Evolutionary conservation across 352 stramenopile species (phyloP), one percentile per base, ranked within the genome.

Genomic region (Pythium diclinum): DNA sequence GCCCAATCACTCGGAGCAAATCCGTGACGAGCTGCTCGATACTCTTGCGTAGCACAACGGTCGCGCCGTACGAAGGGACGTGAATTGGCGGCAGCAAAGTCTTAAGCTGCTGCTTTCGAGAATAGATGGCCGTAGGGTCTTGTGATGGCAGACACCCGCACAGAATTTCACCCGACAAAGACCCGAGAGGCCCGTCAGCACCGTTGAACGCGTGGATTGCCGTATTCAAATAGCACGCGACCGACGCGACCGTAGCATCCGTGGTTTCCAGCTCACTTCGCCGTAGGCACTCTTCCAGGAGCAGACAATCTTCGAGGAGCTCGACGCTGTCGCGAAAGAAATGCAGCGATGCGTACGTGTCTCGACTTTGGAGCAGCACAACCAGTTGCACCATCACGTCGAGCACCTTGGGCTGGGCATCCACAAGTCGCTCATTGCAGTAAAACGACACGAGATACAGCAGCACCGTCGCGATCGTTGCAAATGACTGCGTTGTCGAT

Each of bases 151-250:
- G 49, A 47, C 69, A 75, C 14, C 69, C 69, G 44, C 69, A 75
- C 11, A 75, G 30, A 53, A 67, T 38, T 6, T 54, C 25, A 10
- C 21, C 61, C 0, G 59, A 62, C 2, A 6, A 59, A 7, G 63
- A 61, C 32, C 55, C 64, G 11, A 75, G 56, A 23, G 60, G 40
- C 11, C 69, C 69, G 19, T 67, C 61, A 9, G 63, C 59, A 25
- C 69, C 51, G 36, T 75, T 65, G 48, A 68, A 75, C 3, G 69
- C 57, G 34, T 75, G 69, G 11, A 75, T 71, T 4, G 64, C 69
- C 2, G 69, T 75, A 51, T 75, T 67, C 32, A 75, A 52, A 55
- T 61, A 75, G 49, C 69, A 75, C 44, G 69, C 59, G 11, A 75
- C 55, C 3, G 60, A 61, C 28, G 59, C 69, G 6, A 7, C 16